Evolutionary conservation across 495 filamentous ascomycete genomes (phyloP), one percentile per base, ranked within the genome.

Genomic region (Annulohypoxylon stygium): DNA sequence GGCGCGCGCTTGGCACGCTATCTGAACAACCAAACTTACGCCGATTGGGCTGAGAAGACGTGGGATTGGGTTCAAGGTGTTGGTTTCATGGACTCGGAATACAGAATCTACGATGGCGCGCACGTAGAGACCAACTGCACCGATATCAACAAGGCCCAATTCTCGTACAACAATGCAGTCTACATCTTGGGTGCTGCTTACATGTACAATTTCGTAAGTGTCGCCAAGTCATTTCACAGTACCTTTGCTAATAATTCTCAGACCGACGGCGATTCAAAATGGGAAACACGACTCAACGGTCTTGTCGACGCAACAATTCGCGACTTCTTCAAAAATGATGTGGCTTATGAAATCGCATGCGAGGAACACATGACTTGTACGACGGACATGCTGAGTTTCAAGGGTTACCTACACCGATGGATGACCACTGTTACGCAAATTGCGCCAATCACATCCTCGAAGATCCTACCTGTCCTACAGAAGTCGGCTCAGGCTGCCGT

Each of bases 351-450:
- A 77, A 82, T 87, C n/a, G 84, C 88, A 16, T 95, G 92, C 81
- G 92, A 94, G 73, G 78, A 84, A 50, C 87, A 81, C 7, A 81
- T 83, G 67, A 83, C 78, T 2, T 94, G 92, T 81, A 89, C 92
- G 72, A 85, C 88, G n/a, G 91, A 94, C 73, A 92, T 93, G 81
- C 82, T 89, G 43, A 90, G 87, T 47, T 95, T 94, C 89, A 95
- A 94, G 79, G 92, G 91, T 18, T 94, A 93, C 79, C 81, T 94
- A 6, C 82, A 92, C 25, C 90, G 93, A 43, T 95, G 92, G 91
- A 86, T 96, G 87, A 85, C 87, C n/a, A 83, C 85, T n/a, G 86
- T 89, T 34, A 89, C 90, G 9, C 89, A 93, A 76, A 78, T 93
- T 47, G 91, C 90, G 0, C 92, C 93, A 0, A 90, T 89, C 75